Evolutionary conservation across 2,329 filamentous ascomycete genomes (phyloP).

Genomic region (Tolypocladium capitatum): DNA sequence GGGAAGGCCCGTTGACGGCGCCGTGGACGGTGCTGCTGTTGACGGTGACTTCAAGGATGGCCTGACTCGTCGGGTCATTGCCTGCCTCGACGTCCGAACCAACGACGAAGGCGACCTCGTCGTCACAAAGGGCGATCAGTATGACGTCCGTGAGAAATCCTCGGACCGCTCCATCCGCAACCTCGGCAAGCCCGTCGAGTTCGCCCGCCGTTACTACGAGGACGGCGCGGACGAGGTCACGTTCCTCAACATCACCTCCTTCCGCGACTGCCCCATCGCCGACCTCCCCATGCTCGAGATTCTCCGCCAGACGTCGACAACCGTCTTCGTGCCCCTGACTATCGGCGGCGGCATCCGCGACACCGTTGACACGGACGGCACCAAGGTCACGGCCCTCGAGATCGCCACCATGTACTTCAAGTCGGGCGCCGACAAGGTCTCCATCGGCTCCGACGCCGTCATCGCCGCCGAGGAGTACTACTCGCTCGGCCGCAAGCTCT

Average conservation of each 20-base stretch:
- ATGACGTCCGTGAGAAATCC: constrained; percentile 88
- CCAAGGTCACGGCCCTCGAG: constrained; percentile 74
- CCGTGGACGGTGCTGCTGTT: constrained; percentile 6
- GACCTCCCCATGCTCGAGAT: constrained; percentile 96
- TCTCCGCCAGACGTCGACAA: constrained; percentile 69
- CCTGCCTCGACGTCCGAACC: constrained; percentile 86
- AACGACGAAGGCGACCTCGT: constrained; percentile 93
- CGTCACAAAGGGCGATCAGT: constrained; percentile 96
- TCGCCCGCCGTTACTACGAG: constrained; percentile 88
- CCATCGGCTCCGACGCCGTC: constrained; percentile 90
- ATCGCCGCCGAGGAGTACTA: constrained; percentile 87
- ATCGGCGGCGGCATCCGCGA: constrained; percentile 93
- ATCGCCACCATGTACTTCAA: constrained; percentile 97
- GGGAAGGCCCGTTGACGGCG: constrained; percentile 5
- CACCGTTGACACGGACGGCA: constrained; percentile 78
- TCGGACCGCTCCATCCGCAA: constrained; percentile 61
- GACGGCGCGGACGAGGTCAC: constrained; percentile 95
- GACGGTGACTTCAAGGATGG: constrained; percentile 41
- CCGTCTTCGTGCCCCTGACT: constrained; percentile 91
- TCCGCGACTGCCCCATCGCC: constrained; percentile 84
- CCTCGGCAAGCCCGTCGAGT: constrained; percentile 89
- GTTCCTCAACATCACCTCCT: constrained; percentile 96
- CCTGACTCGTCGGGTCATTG: constrained; percentile 85
- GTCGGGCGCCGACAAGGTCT: constrained; percentile 93
- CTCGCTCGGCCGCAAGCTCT: constrained; percentile 51